A percentile compares a stretch with the other conserved stretches of the same genome.
phyloP scores from a whole-genome alignment of 345 rosid genomes.

The Kandelia obovata region DNA sequence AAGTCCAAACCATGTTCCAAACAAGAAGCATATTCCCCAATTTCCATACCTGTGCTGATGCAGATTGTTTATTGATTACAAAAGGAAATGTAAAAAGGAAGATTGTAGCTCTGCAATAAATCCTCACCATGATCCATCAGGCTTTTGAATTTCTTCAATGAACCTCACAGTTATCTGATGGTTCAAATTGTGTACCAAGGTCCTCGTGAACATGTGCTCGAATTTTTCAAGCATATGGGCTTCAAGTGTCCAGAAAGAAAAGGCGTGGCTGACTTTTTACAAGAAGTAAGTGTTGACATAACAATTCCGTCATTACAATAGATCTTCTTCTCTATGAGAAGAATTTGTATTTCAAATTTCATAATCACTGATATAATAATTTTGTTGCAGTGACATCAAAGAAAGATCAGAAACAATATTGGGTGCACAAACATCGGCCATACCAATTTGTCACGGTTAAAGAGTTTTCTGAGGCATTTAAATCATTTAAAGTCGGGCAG shows the following conservation, averaged over 20 bases:
- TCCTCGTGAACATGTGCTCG: constrained; percentile 50
- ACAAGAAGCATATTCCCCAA: constrained; percentile 29
- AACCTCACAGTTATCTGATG: constrained; percentile 40
- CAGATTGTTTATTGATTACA: background rate
- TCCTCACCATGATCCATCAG: constrained; percentile 27
- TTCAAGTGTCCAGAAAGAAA: constrained; percentile 74
- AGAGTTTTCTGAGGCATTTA: constrained; percentile 54
- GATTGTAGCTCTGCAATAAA: background rate
- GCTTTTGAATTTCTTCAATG: constrained; percentile 16
- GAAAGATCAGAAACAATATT: constrained; percentile 73
- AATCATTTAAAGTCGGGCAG: constrained; percentile 37
- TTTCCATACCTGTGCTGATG: constrained; percentile 20
- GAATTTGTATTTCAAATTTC: background rate
- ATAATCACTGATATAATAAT: background rate
- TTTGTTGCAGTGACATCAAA: constrained; percentile 53
- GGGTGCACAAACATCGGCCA: constrained; percentile 45
- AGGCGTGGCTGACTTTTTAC: constrained; percentile 75
- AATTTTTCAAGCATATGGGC: constrained; percentile 60
- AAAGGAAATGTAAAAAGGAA: background rate
- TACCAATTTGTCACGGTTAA: constrained; percentile 45
- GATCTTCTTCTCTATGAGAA: background rate
- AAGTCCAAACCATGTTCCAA: constrained; percentile 23
- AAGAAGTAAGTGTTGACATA: constrained; percentile 43
- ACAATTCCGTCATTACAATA: background rate
- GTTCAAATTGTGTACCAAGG: constrained; percentile 70